These are phyloP conservation scores for Xylaria sp. DNA, from an alignment of 2,329 filamentous ascomycete species.

Conservation along the genomic window DNA sequence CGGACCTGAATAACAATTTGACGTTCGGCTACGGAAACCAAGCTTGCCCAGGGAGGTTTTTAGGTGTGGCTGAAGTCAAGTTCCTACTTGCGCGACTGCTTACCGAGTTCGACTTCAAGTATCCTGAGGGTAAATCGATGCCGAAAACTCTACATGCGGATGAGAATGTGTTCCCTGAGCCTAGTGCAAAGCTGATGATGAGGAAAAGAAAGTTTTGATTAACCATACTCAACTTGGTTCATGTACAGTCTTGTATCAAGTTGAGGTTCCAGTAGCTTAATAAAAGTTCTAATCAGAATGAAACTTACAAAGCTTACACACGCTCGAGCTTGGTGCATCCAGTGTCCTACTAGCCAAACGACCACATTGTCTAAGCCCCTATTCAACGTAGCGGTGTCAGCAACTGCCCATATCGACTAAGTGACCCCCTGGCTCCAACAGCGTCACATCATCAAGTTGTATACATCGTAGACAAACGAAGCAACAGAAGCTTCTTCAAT, in stretches of 20 bases:
- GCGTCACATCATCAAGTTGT: too few relatives aligned
- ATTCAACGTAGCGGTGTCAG: too few relatives aligned
- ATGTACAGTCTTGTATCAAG: not conserved
- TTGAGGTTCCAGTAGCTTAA: not conserved
- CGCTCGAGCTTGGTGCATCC: too few relatives aligned
- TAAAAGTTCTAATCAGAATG: not conserved
- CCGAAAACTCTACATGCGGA: conserved; percentile 23
- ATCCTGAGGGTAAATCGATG: conserved; percentile 18
- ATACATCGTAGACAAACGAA: too few relatives aligned
- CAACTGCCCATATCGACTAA: not conserved
- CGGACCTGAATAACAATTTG: conserved; percentile 31
- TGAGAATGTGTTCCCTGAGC: conserved; percentile 31
- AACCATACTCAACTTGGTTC: not conserved
- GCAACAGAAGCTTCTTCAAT: not conserved
- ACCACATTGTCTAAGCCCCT: too few relatives aligned
- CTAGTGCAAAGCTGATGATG: conserved; percentile 30
- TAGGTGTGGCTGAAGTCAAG: conserved; percentile 35
- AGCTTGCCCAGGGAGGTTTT: conserved; percentile 33
- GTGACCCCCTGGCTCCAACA: too few relatives aligned
- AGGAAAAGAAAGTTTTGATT: conserved; percentile 7
- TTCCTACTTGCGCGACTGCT: conserved; percentile 31
- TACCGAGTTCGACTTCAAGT: conserved; percentile 19
- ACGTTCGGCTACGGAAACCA: conserved; percentile 35
- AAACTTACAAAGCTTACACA: not conserved
- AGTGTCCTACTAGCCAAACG: too few relatives aligned